Conservation (phyloP, 2,329 filamentous ascomycete genomes). For the Pestalotiopsis sp. region DNA sequence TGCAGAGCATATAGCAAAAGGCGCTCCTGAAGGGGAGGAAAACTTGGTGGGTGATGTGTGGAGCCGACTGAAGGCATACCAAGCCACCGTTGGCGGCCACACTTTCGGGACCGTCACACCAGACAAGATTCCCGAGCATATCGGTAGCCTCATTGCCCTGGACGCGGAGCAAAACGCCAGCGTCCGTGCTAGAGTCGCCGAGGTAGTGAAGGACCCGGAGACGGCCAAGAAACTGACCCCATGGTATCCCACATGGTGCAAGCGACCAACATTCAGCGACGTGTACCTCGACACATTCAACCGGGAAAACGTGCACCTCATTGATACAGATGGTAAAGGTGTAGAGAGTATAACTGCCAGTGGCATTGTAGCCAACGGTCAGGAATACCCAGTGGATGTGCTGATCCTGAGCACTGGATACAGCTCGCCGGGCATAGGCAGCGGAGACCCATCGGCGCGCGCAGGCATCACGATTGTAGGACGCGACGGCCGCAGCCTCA, state of each 20-base stretch:
- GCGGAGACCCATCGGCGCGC: conserved; percentile 10
- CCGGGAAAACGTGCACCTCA: conserved; percentile 55
- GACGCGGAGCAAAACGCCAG: conserved; percentile 33
- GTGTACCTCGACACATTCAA: conserved; percentile 64
- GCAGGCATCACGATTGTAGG: conserved; percentile 4
- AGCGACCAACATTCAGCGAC: conserved; percentile 65
- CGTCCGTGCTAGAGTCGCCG: conserved; percentile 25
- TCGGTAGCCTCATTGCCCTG: neutral
- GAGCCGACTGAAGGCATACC: conserved; percentile 3
- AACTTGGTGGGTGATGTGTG: conserved; percentile 11
- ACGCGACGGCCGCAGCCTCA: neutral
- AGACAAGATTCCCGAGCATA: conserved; percentile 12
- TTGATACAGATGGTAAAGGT: conserved; percentile 61
- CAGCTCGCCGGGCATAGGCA: conserved; percentile 24
- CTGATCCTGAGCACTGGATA: conserved; percentile 42
- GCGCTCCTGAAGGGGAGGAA: neutral
- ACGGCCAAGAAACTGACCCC: conserved; percentile 40
- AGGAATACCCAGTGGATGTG: conserved; percentile 47
- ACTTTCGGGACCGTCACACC: conserved; percentile 4
- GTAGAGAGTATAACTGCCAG: conserved; percentile 46
- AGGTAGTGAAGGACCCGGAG: neutral
- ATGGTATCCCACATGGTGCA: conserved; percentile 66
- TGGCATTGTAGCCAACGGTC: conserved; percentile 49
- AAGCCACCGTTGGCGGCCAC: conserved; percentile 2
- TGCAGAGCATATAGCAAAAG: neutral